These are phyloP conservation scores for Excoecaria agallocha DNA, from an alignment of 345 rosid genomes.

Conservation along the genomic window DNA sequence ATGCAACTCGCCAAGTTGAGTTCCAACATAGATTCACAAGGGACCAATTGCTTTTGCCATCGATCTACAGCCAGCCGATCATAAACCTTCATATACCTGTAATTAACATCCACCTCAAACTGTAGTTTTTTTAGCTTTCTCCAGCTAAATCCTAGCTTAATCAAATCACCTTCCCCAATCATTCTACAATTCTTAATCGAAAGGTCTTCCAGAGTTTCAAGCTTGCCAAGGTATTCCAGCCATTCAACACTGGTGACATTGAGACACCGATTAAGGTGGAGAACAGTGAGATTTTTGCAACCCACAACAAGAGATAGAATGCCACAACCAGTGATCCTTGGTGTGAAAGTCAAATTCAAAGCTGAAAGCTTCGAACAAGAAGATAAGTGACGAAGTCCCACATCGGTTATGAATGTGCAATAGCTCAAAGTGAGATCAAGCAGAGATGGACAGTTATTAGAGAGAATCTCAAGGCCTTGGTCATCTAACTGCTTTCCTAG, in stretches of 20 bases:
- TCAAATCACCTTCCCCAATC: conserved; percentile 77
- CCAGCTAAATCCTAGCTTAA: conserved; percentile 72
- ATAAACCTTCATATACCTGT: conserved; percentile 77
- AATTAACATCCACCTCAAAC: conserved; percentile 85
- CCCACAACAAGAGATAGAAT: conserved; percentile 26
- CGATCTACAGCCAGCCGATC: conserved; percentile 63
- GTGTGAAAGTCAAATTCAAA: conserved; percentile 60
- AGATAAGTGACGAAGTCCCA: conserved; percentile 60
- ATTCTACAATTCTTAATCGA: conserved; percentile 70
- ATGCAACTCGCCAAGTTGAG: conserved; percentile 74
- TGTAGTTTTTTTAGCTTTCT: conserved; percentile 53
- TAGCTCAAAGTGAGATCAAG: conserved; percentile 64
- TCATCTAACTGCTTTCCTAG: conserved; percentile 79
- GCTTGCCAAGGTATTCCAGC: conserved; percentile 75
- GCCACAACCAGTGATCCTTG: conserved; percentile 79
- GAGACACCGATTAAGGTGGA: conserved; percentile 67
- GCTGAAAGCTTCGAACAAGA: conserved; percentile 60
- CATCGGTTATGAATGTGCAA: conserved; percentile 73
- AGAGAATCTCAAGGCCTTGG: conserved; percentile 62
- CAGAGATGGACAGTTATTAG: conserved; percentile 47
- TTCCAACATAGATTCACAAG: conserved; percentile 68
- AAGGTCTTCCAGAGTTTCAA: conserved; percentile 65
- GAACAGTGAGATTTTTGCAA: conserved; percentile 10
- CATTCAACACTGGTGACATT: conserved; percentile 74
- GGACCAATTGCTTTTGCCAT: conserved; percentile 66